Evolutionary conservation across 208 protist species (phyloP).

Genomic region (Acanthamoeba divionensis): DNA sequence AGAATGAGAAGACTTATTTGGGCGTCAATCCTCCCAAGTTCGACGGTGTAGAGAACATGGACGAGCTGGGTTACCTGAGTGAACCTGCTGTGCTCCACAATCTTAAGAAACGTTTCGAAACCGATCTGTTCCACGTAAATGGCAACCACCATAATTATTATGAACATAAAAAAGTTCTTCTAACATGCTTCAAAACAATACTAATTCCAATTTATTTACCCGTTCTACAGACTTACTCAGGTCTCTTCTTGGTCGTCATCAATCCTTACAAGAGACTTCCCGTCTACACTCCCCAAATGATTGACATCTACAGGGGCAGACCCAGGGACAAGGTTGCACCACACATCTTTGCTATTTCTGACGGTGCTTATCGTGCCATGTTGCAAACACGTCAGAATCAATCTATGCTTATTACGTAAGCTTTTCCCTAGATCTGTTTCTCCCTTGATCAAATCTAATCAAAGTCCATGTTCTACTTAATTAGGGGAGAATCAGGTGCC

Average conservation of each 20-base stretch:
- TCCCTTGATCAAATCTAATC: background rate
- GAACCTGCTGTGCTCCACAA: conserved; percentile 59
- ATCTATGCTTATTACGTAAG: conserved; percentile 66
- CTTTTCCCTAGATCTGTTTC: background rate
- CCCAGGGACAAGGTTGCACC: conserved; percentile 60
- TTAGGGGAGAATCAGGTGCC: conserved; percentile 75
- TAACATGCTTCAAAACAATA: background rate
- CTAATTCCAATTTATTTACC: background rate
- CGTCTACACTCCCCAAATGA: conserved; percentile 64
- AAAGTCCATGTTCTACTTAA: background rate
- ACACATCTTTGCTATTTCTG: conserved; percentile 69
- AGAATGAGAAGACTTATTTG: conserved; percentile 54
- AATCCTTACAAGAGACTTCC: conserved; percentile 53
- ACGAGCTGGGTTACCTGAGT: conserved; percentile 55
- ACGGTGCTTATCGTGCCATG: conserved; percentile 65
- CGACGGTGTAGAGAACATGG: conserved; percentile 69
- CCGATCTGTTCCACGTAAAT: conserved; percentile 59
- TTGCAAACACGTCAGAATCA: conserved; percentile 63
- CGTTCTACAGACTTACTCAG: conserved; percentile 64
- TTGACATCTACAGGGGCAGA: conserved; percentile 62
- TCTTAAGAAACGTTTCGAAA: conserved; percentile 14
- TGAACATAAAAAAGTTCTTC: background rate
- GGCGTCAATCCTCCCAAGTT: conserved; percentile 61
- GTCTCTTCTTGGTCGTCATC: background rate
- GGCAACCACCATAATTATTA: background rate